These are phyloP conservation scores for Inga leiocalycina DNA, from an alignment of 306 rosid genomes.

Conservation along the genomic window DNA sequence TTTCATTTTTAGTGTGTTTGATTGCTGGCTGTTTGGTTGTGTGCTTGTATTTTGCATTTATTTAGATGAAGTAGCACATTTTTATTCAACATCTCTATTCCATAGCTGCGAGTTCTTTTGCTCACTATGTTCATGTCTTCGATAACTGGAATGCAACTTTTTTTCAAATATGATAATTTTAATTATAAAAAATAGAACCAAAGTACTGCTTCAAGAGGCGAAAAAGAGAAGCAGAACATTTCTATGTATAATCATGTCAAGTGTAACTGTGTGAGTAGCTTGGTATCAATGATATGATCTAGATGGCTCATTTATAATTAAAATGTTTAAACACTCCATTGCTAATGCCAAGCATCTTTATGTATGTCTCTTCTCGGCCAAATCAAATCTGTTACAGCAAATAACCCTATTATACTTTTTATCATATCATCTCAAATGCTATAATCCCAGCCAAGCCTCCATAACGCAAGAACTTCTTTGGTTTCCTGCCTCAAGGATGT, in stretches of 20 bases:
- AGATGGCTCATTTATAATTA: background rate
- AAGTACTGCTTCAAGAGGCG: background rate
- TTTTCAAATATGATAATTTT: background rate
- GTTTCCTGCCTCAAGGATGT: background rate
- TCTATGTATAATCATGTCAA: background rate
- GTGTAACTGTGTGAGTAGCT: background rate
- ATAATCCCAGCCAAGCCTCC: background rate
- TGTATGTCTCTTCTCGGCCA: background rate
- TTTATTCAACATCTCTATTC: background rate
- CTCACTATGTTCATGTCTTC: background rate
- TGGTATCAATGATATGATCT: background rate
- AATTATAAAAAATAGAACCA: too few relatives aligned
- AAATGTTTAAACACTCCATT: background rate
- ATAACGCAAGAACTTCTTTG: background rate
- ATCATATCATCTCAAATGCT: background rate
- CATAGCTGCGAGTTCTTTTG: background rate
- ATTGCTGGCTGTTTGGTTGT: background rate
- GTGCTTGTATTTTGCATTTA: constrained; percentile 22
- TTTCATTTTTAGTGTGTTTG: background rate
- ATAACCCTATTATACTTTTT: background rate
- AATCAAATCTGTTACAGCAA: background rate
- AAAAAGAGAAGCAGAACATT: background rate
- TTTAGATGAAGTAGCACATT: constrained; percentile 14
- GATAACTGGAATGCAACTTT: background rate
- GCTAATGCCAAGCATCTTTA: background rate